A percentile compares a stretch with the other conserved stretches of the same genome.
Evolutionary conservation across 257 asterid species (phyloP).

Genomic region (Avicennia marina): DNA sequence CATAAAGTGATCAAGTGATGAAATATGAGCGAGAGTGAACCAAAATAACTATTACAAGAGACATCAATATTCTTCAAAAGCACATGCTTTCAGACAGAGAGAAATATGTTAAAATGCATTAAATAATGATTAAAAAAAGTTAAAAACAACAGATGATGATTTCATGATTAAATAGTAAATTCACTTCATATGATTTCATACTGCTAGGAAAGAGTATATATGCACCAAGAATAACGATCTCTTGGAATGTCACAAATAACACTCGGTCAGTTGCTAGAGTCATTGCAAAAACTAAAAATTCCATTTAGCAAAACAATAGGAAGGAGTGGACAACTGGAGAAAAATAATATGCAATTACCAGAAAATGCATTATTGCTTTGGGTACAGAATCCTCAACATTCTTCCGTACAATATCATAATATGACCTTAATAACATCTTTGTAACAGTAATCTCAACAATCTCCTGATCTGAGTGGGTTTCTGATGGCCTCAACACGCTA

Average conservation of each 20-base stretch:
- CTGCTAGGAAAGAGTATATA: too few relatives aligned
- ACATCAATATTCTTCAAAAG: too few relatives aligned
- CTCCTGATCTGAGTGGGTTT: conserved; percentile 46
- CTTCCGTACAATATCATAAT: conserved; percentile 64
- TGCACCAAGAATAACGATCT: neutral
- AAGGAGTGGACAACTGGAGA: neutral
- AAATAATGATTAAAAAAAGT: too few relatives aligned
- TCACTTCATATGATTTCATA: too few relatives aligned
- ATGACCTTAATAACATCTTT: conserved; percentile 52
- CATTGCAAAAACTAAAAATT: neutral
- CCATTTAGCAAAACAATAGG: too few relatives aligned
- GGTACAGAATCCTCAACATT: conserved; percentile 66
- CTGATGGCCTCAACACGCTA: conserved; percentile 45
- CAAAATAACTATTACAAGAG: too few relatives aligned
- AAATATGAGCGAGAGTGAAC: too few relatives aligned
- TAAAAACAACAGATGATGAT: too few relatives aligned
- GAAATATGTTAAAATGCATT: too few relatives aligned
- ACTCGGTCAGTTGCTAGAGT: neutral
- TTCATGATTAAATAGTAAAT: too few relatives aligned
- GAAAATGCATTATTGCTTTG: conserved; percentile 76
- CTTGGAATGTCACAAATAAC: neutral
- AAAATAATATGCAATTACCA: conserved; percentile 33
- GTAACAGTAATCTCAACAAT: conserved; percentile 51
- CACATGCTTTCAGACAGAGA: too few relatives aligned
- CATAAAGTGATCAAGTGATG: too few relatives aligned